Evolutionary conservation across 305 asterid species (phyloP).

Genomic region (Solanum hybrid): DNA sequence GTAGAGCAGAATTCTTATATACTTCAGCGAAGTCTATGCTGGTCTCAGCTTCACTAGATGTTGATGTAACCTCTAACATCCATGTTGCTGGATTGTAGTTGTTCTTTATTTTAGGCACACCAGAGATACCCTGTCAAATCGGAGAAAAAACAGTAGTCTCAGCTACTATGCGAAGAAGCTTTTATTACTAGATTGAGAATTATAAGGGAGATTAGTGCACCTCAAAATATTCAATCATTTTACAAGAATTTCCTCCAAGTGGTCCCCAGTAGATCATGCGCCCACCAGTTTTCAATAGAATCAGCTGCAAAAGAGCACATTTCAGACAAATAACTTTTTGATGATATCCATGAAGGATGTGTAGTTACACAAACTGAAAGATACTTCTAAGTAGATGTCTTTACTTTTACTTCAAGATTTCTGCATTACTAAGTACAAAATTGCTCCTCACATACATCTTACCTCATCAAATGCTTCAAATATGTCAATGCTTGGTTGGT

Average conservation of each 20-base stretch:
- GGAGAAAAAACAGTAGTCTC: not conserved
- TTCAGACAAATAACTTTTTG: not conserved
- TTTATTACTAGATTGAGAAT: not conserved
- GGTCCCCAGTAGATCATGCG: slow-evolving; percentile 69
- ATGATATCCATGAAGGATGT: not conserved
- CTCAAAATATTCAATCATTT: slow-evolving; percentile 71
- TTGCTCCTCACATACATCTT: not conserved
- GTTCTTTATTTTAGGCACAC: slow-evolving; percentile 53
- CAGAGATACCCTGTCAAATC: slow-evolving; percentile 37
- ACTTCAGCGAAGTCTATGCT: slow-evolving; percentile 63
- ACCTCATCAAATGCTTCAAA: slow-evolving; percentile 87
- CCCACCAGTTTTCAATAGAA: slow-evolving; percentile 76
- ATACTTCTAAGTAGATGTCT: not conserved
- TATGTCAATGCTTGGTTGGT: slow-evolving; percentile 75
- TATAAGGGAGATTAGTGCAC: slow-evolving; percentile 16
- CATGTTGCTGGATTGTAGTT: slow-evolving; percentile 86
- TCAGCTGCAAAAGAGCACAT: slow-evolving; percentile 29
- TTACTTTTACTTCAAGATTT: not conserved
- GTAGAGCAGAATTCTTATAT: slow-evolving; percentile 42
- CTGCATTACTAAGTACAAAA: not conserved
- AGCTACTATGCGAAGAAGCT: slow-evolving; percentile 1
- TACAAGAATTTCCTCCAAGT: slow-evolving; percentile 48
- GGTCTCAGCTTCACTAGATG: slow-evolving; percentile 54
- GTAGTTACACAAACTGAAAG: not conserved
- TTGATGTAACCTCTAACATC: slow-evolving; percentile 80